Base-by-base conservation (phyloP, 441 rosid genomes). In the Pelargonium australe region DNA sequence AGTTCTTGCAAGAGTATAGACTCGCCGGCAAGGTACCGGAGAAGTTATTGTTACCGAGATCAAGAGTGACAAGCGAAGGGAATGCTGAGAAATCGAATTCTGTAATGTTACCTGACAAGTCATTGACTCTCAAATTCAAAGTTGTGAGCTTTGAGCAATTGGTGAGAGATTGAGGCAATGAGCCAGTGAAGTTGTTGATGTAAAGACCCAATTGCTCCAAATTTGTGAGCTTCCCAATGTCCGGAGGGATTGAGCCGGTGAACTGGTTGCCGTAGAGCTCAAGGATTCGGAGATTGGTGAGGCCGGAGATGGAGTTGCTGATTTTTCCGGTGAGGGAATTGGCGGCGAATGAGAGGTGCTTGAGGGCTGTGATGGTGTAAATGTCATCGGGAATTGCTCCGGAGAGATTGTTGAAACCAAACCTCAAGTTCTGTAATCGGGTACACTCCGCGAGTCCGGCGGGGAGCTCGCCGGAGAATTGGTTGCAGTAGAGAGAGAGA, bases 41-140 rank as follows among this genome's bases (percentile, higher is more conserved):
- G 65, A 92, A 84, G 63, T 77, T 74, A 85, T 89, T 92, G 16
- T 86, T 68, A 5, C 89, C 86, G 41, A 92, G 91, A 58, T 92
- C 96, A 91, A n/a, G 49, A 41, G 10, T 94, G 86, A 63, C 89
- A 91, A 71, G 80, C 70, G 62, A 67, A 74, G 8, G 97, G 97
- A 41, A 11, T 7, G 0, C 96, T 96, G 1, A 16, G 34, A 75
- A 84, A 86, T 70, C 44, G 65, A 67, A 89, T 91, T 0, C 87
- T 70, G 43, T 85, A 53, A 91, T 68, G 25, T 60, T 60, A 76
- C 91, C 96, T 2, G 25, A 73, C 74, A 91, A 68, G 0, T 94
- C 84, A 67, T 91, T 91, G 73, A 89, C 89, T 83, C 91, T 75
- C 80, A 91, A 71, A 77, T 84, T 85, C 43, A 92, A 85, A 37